A percentile compares a stretch with the other conserved stretches of the same genome.
phyloP scores from a whole-genome alignment of 129 eudicot species.

The Artemisia annua region DNA sequence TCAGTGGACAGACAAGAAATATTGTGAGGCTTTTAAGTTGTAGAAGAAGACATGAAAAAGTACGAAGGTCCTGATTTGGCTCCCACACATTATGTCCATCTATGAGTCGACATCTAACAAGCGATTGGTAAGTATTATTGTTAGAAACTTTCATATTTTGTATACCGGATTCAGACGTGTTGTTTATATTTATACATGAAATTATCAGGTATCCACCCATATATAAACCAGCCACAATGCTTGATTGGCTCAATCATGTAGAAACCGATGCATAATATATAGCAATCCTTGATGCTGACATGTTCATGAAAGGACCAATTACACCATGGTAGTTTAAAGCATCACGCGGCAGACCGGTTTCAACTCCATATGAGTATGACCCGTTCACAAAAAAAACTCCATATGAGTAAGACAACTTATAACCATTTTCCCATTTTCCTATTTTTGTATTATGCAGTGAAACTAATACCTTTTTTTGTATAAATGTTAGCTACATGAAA shows the following conservation, averaged over 20 bases:
- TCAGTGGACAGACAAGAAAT: constrained; percentile 74
- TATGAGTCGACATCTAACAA: constrained; percentile 93
- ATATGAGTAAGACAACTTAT: constrained; percentile 13
- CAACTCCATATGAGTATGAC: too few species aligned
- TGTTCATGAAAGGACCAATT: constrained; percentile 94
- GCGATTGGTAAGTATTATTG: constrained; percentile 62
- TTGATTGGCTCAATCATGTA: constrained; percentile 90
- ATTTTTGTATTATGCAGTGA: neutral
- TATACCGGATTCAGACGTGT: neutral
- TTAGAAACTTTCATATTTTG: neutral
- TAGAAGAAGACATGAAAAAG: constrained; percentile 72
- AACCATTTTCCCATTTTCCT: neutral
- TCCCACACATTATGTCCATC: constrained; percentile 95
- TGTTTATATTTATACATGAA: constrained; percentile 8
- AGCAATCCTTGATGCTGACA: constrained; percentile 92
- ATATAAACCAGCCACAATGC: constrained; percentile 88
- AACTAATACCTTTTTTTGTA: neutral
- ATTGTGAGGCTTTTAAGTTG: constrained; percentile 86
- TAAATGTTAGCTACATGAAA: too few species aligned
- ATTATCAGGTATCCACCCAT: constrained; percentile 89
- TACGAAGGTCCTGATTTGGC: constrained; percentile 91
- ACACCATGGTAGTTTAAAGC: constrained; percentile 62
- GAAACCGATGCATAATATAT: constrained; percentile 79
- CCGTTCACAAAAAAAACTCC: too few species aligned
- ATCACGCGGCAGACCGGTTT: too few species aligned